Evolutionary conservation across 106 monocot species (phyloP).

Genomic region (Triglochin maritima): DNA sequence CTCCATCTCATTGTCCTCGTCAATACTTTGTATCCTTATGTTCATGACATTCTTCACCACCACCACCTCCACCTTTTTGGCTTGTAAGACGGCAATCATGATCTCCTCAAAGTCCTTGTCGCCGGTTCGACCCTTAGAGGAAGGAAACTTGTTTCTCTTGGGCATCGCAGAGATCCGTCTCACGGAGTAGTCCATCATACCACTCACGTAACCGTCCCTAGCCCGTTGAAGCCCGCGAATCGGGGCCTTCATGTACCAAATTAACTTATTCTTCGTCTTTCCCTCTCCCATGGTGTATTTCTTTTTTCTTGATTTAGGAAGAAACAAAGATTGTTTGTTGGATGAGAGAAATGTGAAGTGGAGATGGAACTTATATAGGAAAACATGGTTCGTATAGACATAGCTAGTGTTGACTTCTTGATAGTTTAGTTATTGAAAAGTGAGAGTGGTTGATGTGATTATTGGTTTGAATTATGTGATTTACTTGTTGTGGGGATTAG

Average conservation of each 20-base stretch:
- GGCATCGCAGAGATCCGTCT: background rate
- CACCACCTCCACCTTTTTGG: background rate
- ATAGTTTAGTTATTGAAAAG: no score
- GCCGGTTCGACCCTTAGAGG: background rate
- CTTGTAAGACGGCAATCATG: background rate
- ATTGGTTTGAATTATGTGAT: no score
- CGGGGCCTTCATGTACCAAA: constrained; percentile 3
- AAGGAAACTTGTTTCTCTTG: no score
- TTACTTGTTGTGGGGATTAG: no score
- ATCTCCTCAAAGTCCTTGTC: background rate
- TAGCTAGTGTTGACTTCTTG: no score
- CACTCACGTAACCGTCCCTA: background rate
- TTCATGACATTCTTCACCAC: background rate
- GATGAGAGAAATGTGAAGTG: no score
- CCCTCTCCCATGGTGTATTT: no score
- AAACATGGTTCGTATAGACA: no score
- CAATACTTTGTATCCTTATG: background rate
- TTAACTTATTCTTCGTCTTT: background rate
- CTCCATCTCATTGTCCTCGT: constrained; percentile 1
- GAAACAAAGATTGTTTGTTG: no score
- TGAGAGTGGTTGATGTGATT: no score
- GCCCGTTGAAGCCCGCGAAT: background rate
- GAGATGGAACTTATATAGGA: no score
- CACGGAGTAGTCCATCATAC: background rate
- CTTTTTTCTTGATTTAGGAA: no score